A percentile compares a stretch with the other conserved stretches of the same genome.
phyloP scores from a whole-genome alignment of 345 rosid species.

The Populus deltoides region DNA sequence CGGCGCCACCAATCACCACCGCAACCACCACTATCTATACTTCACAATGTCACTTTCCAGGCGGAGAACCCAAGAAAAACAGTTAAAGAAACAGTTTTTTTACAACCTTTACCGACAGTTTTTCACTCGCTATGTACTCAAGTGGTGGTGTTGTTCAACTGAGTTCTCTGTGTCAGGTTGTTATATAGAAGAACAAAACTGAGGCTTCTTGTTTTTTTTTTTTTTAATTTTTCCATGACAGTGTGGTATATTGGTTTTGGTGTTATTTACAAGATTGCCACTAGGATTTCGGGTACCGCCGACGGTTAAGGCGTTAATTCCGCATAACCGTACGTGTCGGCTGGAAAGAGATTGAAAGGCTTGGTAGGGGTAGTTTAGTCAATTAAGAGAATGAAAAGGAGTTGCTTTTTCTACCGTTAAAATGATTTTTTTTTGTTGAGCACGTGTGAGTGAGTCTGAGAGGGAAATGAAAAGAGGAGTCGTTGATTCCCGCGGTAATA shows the following conservation, averaged over 20 bases:
- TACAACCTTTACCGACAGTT: conserved; percentile 32
- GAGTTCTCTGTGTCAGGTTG: neutral
- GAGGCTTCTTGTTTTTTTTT: neutral
- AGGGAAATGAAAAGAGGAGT: neutral
- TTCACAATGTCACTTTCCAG: neutral
- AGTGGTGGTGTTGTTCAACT: neutral
- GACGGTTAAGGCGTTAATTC: conserved; percentile 77
- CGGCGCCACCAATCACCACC: neutral
- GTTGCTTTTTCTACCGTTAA: conserved; percentile 22
- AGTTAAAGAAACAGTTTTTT: neutral
- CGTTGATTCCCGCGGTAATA: neutral
- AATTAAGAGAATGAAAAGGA: neutral
- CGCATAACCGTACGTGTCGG: conserved; percentile 34
- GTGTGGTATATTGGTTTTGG: neutral
- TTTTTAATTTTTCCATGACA: neutral
- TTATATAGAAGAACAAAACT: neutral
- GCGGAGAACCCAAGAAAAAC: conserved; percentile 19
- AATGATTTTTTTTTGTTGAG: neutral
- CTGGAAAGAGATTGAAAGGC: neutral
- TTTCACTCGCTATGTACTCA: neutral
- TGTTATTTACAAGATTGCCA: conserved; percentile 54
- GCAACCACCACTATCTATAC: neutral
- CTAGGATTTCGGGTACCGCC: conserved; percentile 43
- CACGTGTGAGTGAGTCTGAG: no score
- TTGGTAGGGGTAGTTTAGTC: conserved; percentile 24